Base-by-base conservation (phyloP, 1,284 basidiomycete genomes). In the Cryptococcus maquisensis region DNA sequence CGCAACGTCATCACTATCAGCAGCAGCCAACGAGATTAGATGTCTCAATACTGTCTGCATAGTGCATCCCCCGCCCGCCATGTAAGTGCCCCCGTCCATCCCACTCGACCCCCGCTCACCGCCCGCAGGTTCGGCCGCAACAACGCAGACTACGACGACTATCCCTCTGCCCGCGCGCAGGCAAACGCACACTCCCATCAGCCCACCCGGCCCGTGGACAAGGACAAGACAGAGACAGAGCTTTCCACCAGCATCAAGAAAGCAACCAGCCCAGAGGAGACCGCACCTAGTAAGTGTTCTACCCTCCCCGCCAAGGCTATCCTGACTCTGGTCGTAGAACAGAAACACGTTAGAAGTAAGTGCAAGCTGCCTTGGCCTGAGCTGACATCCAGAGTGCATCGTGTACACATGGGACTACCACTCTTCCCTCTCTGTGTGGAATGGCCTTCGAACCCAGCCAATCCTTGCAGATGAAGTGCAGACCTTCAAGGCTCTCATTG, bases 381-480 rank as follows among this genome's bases (percentile, higher is more conserved):
- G 49, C 53, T 56, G 46, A 56, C 52, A 39, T 32, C 39, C 72
- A 96, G 93, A 95, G 79, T 91, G 88, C 66, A 95, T 97, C 72
- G 90, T 97, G 35, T 97, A 93, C 76, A 96, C 93, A 15, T 96
- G 93, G 93, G 93, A 97, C 75, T 96, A 96, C 71, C 92, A 95
- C 71, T 88, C 90, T n/a, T 95, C 92, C 38, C 85, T 90, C 66
- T 93, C 92, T 7, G 94, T 97, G 70, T 97, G 94, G 94, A 92
- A 89, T 64, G 91, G 90, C 24, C 81, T 97, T 15, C 83, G 93
- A 44, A 94, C 96, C 4, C 92, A 95, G 66, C 93, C 93, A 37
- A 95, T 97, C 65, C 79, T 97, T 23, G 84, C 91, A 3, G 93
- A 97, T 74, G 93, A 97, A 78, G 85, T 96, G 0, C 92, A 95